phyloP scores from a whole-genome alignment of 2,329 filamentous ascomycete genomes.

The Trematosphaeria pertusa region DNA sequence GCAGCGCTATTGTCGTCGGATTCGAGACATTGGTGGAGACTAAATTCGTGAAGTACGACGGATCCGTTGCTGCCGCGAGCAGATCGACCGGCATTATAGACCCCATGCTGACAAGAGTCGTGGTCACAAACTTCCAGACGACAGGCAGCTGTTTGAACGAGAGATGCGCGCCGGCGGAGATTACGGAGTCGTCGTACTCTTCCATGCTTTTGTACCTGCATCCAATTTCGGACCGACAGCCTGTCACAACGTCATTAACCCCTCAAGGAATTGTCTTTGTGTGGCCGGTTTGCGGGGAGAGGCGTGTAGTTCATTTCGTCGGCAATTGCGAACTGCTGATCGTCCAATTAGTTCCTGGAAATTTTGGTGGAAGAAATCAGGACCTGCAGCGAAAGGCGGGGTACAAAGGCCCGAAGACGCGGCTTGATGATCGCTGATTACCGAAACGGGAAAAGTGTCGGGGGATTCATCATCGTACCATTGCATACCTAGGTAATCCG shows the following conservation, averaged over 20 bases:
- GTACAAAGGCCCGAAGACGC: neutral
- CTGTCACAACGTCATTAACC: neutral
- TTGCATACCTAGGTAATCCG: too few relatives aligned
- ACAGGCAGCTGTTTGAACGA: conserved; percentile 3
- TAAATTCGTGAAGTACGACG: conserved; percentile 36
- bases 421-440: too few relatives aligned
- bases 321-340: too few relatives aligned
- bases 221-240: neutral
- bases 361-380: too few relatives aligned
- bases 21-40: conserved; percentile 39
- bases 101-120: conserved; percentile 31
- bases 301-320: too few relatives aligned
- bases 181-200: conserved; percentile 2
- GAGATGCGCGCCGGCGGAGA: conserved; percentile 17
- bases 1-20: conserved; percentile 43
- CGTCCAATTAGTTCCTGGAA: too few relatives aligned
- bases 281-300: neutral
- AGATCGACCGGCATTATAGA: conserved; percentile 42
- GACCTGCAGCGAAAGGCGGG: neutral
- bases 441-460: neutral
- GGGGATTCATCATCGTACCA: neutral
- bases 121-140: conserved; percentile 22
- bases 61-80: conserved; percentile 38
- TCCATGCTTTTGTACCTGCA: neutral
- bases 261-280: neutral